Evolutionary conservation across 495 filamentous ascomycete genomes (phyloP), one percentile per base, ranked within the genome.

Genomic region (Trypethelium eluteriae): DNA sequence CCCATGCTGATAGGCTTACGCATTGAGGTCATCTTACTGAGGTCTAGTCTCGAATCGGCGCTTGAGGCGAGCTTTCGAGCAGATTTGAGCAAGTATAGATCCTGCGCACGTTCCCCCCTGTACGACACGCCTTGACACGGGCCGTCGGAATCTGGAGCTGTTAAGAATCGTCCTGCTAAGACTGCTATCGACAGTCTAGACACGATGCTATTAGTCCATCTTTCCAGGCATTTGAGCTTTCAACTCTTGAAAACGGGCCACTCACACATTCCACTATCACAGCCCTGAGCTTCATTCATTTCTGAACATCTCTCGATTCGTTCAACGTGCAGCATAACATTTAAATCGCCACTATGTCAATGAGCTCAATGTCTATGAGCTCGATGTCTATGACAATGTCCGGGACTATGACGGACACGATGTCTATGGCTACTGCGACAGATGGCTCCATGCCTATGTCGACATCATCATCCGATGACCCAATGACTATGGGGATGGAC

Each of bases 351-450:
- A 39, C 41, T n/a, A 35, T 36, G 35, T 56, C 39, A 16, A 64
- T 46, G 64, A 36, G 41, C 50, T 4, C 11, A 66, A 25, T 25
- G 25, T 25, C 16, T n/a, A 67, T 67, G 66, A 63, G 38, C 38
- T 59, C 34, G 35, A 69, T 65, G 50, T 62, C 10, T 38, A 69
- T 69, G 67, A 2, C 67, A 18, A 56, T 49, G 11, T 67, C 66
- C 14, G 39, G 41, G 7, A 49, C 39, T 12, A 46, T 12, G 12
- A 34, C 63, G 7, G 32, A 36, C 18, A 11, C 67, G 38, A 66
- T 63, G 66, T 25, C 47, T 32, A 38, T 53, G 25, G 39, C 64
- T n/a, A 66, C 47, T 35, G 57, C 65, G 12, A 62, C 53, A 34
- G 12, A 5, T n/a, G 38, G 11, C n/a, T 65, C 63, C 36, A 41